Base-by-base conservation (phyloP, 495 filamentous ascomycete species). In the Penicillium lagena region DNA sequence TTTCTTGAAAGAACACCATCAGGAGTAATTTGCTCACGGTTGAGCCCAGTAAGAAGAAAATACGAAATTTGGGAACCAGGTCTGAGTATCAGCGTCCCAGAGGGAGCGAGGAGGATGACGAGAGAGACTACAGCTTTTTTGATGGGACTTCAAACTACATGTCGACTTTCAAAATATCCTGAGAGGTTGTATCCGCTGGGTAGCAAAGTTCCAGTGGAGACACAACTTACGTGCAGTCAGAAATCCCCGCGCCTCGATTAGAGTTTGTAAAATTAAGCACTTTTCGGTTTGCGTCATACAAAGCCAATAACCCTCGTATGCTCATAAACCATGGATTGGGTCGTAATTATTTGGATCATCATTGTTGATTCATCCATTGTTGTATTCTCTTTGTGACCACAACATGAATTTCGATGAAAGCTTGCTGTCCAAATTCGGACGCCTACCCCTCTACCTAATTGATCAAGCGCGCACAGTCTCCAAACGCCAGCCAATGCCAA, bases 391-490 rank as follows among this genome's bases (percentile, higher is more conserved):
- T 1, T 4, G 15, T 1, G 4, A 17, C 15, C 15, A 17, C 15
- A 17, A 1, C 15, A 17, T 17, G 4, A 17, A 17, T 17, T 17
- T 4, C n/a, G n/a, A n/a, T n/a, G n/a, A 42, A 29, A 46, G 39
- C 48, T 46, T 42, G 36, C 29, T 46, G 39, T 46, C 33, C 17
- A 29, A 14, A 29, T 46, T 32, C 12, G 28, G 5, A 51, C 49
- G 6, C 49, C 15, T 10, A 51, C 42, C 11, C 38, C 49, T 11
- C 49, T 35, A 17, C 11, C 2, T 1, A 46, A 35, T 32, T 34
- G 27, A 35, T 7, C 6, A 9, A 49, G 39, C 33, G 14, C 39
- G 10, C 11, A 11, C 10, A 1, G 4, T 7, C 40, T 15, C 41
- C 28, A 45, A 36, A 32, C 27, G 9, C 39, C 42, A 14, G 37